phyloP scores from a whole-genome alignment of 1,139 yeast genomes.

The Candida buenavistaensis region DNA sequence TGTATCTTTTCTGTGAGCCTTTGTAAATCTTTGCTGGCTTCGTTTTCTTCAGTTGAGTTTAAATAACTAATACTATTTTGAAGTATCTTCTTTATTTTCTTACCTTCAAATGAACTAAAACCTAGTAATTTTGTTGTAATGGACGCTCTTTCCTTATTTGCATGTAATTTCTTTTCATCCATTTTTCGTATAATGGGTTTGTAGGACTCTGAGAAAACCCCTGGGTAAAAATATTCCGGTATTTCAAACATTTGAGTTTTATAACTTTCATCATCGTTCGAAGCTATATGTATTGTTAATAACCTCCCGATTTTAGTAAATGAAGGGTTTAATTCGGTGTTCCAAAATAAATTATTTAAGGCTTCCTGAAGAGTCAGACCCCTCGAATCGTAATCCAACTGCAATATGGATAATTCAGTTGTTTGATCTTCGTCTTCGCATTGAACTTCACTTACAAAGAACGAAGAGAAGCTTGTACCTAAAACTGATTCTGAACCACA shows the following conservation, averaged over 20 bases:
- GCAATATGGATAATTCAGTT: constrained; percentile 29
- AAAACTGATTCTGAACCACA: constrained; percentile 15
- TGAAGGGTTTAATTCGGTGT: constrained; percentile 16
- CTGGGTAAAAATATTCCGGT: constrained; percentile 33
- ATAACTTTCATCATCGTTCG: constrained; percentile 19
- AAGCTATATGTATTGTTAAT: constrained; percentile 33
- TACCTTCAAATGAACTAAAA: constrained; percentile 39
- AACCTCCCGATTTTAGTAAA: constrained; percentile 31
- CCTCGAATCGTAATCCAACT: constrained; percentile 36
- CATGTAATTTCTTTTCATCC: constrained; percentile 17
- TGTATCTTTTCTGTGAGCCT: constrained; percentile 21
- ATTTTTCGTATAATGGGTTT: constrained; percentile 20
- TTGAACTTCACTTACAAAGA: constrained; percentile 27
- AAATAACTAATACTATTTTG: constrained; percentile 22
- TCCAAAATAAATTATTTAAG: constrained; percentile 41
- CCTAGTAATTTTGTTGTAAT: constrained; percentile 26
- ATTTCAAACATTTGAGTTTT: constrained; percentile 21
- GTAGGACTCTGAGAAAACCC: constrained; percentile 27
- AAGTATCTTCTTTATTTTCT: constrained; percentile 28
- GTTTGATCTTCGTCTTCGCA: constrained; percentile 21
- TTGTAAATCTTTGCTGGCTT: constrained; percentile 25
- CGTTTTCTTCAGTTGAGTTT: constrained; percentile 14
- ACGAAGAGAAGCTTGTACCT: constrained; percentile 12
- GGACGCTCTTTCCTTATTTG: constrained; percentile 18
- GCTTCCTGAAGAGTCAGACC: constrained; percentile 29